Conservation (phyloP, 2,329 filamentous ascomycete species). For the Chalaropsis thielavioides region DNA sequence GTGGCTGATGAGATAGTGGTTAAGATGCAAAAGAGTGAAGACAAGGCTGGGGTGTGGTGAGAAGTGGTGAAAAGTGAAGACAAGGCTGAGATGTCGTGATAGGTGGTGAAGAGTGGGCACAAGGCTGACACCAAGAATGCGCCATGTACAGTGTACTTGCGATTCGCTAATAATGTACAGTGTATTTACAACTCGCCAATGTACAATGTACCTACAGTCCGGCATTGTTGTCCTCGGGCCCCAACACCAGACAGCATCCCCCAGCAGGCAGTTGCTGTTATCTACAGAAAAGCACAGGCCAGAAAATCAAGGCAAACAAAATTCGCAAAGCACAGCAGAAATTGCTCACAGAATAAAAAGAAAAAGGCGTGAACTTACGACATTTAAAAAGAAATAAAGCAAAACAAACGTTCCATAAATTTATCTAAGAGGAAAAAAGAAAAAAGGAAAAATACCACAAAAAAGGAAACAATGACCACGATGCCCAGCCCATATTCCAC, state of each 20-base stretch:
- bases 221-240: neutral
- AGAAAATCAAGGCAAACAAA: neutral
- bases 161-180: too few relatives aligned
- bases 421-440: neutral
- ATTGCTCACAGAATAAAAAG: neutral
- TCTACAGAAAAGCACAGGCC: neutral
- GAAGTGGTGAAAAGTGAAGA: too few relatives aligned
- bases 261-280: neutral
- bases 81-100: too few relatives aligned
- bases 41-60: too few relatives aligned
- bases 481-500: neutral
- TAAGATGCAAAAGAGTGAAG: too few relatives aligned
- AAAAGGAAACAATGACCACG: neutral
- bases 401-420: neutral
- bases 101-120: too few relatives aligned
- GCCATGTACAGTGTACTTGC: too few relatives aligned
- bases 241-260: neutral
- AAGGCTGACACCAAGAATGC: too few relatives aligned
- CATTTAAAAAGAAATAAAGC: neutral
- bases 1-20: too few relatives aligned
- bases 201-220: too few relatives aligned
- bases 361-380: neutral
- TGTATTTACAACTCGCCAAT: too few relatives aligned
- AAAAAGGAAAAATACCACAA: neutral
- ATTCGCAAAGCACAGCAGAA: neutral